Evolutionary conservation across 345 rosid genomes (phyloP), one percentile per base, ranked within the genome.

Genomic region (Eucalyptus sideroxylon): DNA sequence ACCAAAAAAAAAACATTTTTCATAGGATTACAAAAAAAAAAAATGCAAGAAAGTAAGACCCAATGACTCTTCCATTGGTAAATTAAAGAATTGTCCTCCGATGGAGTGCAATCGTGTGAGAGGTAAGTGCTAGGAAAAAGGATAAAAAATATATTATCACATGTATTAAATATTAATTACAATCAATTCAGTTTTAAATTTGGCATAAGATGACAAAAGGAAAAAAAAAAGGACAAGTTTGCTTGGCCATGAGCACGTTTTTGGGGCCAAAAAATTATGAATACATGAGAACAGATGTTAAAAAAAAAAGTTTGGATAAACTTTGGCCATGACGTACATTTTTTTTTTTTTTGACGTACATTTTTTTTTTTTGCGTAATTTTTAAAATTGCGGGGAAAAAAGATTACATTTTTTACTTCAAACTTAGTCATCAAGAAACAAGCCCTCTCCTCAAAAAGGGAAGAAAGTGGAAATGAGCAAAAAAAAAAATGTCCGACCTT

Each of bases 61-160:
- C 44, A 10, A 72, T 40, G 44, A 37, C 44, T 69, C 42, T 34
- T 69, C 44, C 44, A 9, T 31, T 9, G 23, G 3, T 9, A 9
- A 9, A 31, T 67, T 10, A 16, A 67, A 67, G 11, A 16, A 31
- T 67, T 8, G 80, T 69, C 0, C 34, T 12, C n/a, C 34, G 69
- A 34, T 37, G 45, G 15, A 19, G 83, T 10, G 83, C 5, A 37
- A 19, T 37, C 4, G 8, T 6, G 45, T 23, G 15, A 37, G 45
- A 6, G 14, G 45, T 37, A 77, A 77, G 83, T 21, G 47, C 2
- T 1, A 7, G 45, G 45, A 37, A 37, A 11, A 6, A 10, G 1
- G 45, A 37, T 44, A 21, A 9, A 77, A 40, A 6, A 5, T 19
- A 34, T 34, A 23, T 0, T 17, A 17, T 1, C 26, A 2, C 24